Conservation (phyloP, 2,329 filamentous ascomycete genomes). For the Didymella lethalis region DNA sequence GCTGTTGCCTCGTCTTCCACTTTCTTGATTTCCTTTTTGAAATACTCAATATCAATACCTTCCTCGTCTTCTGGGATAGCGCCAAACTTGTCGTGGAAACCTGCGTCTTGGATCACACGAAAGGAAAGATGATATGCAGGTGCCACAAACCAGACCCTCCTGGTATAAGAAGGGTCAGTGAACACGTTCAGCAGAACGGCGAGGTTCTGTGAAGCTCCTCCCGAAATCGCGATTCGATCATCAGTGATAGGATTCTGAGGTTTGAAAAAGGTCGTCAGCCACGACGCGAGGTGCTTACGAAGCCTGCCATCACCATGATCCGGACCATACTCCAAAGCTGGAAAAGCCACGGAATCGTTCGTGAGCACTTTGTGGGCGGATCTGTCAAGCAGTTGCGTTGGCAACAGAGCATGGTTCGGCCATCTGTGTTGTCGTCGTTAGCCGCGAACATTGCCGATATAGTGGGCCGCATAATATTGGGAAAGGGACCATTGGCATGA, state of each 20-base stretch:
- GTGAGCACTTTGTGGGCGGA: conserved; percentile 69
- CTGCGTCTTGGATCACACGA: conserved; percentile 84
- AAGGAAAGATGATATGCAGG: conserved; percentile 87
- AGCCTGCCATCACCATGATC: conserved; percentile 68
- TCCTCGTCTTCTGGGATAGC: conserved; percentile 79
- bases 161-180: conserved; percentile 78
- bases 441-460: conserved; percentile 22
- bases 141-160: conserved; percentile 79
- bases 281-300: conserved; percentile 71
- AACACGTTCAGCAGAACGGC: conserved; percentile 80
- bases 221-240: conserved; percentile 78
- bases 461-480: conserved; percentile 29
- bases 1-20: conserved; percentile 56
- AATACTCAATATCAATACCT: conserved; percentile 73
- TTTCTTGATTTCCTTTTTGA: conserved; percentile 61
- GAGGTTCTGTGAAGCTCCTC: conserved; percentile 84
- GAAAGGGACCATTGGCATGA: conserved; percentile 18
- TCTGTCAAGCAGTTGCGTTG: conserved; percentile 66
- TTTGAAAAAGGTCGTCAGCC: conserved; percentile 71
- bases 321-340: conserved; percentile 80
- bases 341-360: conserved; percentile 64
- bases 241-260: conserved; percentile 55
- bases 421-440: conserved; percentile 61
- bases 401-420: conserved; percentile 71
- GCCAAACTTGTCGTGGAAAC: conserved; percentile 69